Conservation (phyloP, 768 basidiomycete genomes). For the Cystobasidiopsis lactophilus region DNA sequence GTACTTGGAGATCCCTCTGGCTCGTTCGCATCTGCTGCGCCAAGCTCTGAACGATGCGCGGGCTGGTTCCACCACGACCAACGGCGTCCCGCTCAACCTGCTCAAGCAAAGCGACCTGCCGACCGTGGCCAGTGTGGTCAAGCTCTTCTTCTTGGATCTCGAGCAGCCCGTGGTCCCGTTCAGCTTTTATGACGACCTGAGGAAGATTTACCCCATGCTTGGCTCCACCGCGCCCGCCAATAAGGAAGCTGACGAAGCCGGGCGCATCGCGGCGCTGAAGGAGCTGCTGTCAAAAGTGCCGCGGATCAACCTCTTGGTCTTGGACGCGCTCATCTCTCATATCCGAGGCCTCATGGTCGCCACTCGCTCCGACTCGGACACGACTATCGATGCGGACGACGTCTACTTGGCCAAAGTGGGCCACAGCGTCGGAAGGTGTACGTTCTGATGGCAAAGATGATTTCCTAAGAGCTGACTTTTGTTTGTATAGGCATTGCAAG, state of each 20-base stretch:
- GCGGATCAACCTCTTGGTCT: slow-evolving; percentile 52
- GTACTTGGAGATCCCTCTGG: slow-evolving; percentile 10
- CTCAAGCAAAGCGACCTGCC: slow-evolving; percentile 60
- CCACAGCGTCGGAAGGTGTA: slow-evolving; percentile 64
- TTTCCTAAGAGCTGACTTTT: not conserved
- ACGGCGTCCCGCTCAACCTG: slow-evolving; percentile 21
- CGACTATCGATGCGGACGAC: slow-evolving; percentile 39
- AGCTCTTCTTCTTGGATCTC: slow-evolving; percentile 30
- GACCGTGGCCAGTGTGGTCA: slow-evolving; percentile 60
- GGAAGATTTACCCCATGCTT: not conserved
- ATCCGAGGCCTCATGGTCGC: slow-evolving; percentile 28
- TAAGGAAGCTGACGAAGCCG: not conserved
- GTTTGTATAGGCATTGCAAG: slow-evolving; percentile 43
- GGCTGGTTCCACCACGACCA: not conserved
- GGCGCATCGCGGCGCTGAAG: slow-evolving; percentile 28
- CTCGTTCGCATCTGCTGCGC: slow-evolving; percentile 4
- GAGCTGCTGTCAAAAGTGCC: slow-evolving; percentile 47
- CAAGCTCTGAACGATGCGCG: slow-evolving; percentile 1
- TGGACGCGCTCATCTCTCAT: slow-evolving; percentile 58
- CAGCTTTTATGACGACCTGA: not conserved
- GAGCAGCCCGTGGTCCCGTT: not conserved
- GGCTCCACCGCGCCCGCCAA: not conserved
- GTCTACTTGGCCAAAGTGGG: slow-evolving; percentile 71
- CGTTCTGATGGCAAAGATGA: slow-evolving; percentile 24
- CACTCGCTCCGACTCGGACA: not conserved